These are phyloP conservation scores for Talaromyces sp. DNA, from an alignment of 2,329 filamentous ascomycete genomes.

Conservation along the genomic window DNA sequence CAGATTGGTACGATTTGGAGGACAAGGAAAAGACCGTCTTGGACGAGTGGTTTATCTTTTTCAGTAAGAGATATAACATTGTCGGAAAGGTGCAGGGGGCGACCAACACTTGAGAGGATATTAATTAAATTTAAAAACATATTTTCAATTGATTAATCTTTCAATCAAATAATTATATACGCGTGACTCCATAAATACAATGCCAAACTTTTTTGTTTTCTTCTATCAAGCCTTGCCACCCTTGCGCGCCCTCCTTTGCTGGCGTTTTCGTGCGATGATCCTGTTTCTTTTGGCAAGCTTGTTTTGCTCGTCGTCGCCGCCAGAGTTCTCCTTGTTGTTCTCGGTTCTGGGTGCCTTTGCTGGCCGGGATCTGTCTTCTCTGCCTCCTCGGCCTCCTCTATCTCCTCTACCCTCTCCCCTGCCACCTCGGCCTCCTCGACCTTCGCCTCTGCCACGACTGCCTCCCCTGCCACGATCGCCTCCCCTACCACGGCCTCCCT, in stretches of 20 bases:
- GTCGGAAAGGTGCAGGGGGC: conserved; percentile 38
- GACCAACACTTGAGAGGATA: not conserved
- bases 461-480: not conserved
- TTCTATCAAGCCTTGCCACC: conserved; percentile 38
- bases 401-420: conserved; percentile 17
- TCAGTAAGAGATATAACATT: conserved; percentile 93
- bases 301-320: conserved; percentile 33
- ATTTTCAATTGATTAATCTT: not conserved
- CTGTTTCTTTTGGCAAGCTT: conserved; percentile 61
- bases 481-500: conserved; percentile 7
- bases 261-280: conserved; percentile 80
- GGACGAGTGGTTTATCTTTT: conserved; percentile 93
- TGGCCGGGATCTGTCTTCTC: conserved; percentile 11
- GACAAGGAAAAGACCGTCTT: conserved; percentile 82
- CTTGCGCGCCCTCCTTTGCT: conserved; percentile 63
- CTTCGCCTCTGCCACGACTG: not conserved
- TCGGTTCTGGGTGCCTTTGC: not conserved
- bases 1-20: conserved; percentile 76
- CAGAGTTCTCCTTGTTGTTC: conserved; percentile 19
- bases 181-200: not conserved
- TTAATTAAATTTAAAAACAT: not conserved
- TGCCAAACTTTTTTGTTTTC: not conserved
- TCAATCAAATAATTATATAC: not conserved
- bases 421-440: conserved; percentile 5
- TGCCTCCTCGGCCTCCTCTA: not conserved